These are phyloP conservation scores for Colletotrichum liriopes DNA, from an alignment of 2,329 filamentous ascomycete genomes.

Conservation along the genomic window DNA sequence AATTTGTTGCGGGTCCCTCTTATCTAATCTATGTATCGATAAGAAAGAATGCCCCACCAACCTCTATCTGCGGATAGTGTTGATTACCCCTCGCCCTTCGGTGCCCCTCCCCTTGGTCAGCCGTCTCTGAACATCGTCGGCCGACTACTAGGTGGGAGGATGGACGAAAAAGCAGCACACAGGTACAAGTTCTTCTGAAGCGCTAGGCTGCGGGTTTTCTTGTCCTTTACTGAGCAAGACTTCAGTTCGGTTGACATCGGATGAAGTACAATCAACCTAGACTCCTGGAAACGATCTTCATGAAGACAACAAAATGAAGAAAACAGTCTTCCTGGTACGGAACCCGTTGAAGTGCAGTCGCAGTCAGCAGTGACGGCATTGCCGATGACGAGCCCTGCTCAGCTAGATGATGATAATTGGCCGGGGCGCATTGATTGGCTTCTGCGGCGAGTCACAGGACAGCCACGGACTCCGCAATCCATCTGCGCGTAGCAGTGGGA, in stretches of 20 bases:
- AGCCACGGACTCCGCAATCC: slow-evolving; percentile 26
- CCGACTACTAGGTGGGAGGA: neutral
- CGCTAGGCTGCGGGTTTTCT: neutral
- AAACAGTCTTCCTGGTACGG: neutral
- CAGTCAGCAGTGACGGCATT: slow-evolving; percentile 31
- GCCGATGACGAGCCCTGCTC: slow-evolving; percentile 24
- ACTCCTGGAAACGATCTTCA: neutral
- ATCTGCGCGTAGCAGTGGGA: slow-evolving; percentile 12
- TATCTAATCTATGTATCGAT: slow-evolving; percentile 39
- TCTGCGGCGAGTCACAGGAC: slow-evolving; percentile 36
- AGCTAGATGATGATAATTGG: slow-evolving; percentile 12
- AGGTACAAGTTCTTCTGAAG: no score
- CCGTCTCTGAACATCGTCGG: neutral
- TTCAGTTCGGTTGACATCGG: neutral
- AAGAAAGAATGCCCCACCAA: neutral
- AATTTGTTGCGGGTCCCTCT: slow-evolving; percentile 34
- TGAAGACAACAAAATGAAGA: neutral
- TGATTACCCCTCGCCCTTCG: slow-evolving; percentile 4
- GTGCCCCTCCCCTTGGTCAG: slow-evolving; percentile 7
- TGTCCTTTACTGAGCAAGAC: neutral
- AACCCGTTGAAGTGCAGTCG: neutral
- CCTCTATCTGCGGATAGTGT: neutral
- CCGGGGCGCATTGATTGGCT: slow-evolving; percentile 27
- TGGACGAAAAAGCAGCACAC: neutral
- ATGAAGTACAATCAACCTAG: neutral